phyloP scores from a whole-genome alignment of 148 eudicot species.

The Limonium bicolor region DNA sequence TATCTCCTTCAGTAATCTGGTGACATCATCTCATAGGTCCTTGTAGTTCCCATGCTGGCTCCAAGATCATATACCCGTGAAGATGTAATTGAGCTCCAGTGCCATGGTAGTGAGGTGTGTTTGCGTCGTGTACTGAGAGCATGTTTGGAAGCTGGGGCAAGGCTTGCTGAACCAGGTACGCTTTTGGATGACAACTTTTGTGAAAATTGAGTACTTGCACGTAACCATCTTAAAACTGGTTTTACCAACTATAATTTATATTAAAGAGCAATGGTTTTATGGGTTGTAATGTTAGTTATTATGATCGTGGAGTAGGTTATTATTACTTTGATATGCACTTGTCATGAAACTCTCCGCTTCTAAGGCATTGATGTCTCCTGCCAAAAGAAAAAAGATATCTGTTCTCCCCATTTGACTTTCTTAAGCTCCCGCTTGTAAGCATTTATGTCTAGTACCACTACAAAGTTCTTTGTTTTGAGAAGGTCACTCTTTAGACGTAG shows the following conservation, averaged over 20 bases:
- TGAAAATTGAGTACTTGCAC: background rate
- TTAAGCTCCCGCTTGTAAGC: background rate
- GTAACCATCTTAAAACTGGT: too few species aligned
- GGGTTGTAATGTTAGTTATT: background rate
- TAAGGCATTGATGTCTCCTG: too few species aligned
- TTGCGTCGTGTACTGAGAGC: conserved; percentile 76
- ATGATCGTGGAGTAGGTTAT: background rate
- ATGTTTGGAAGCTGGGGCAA: conserved; percentile 92
- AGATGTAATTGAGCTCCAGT: conserved; percentile 95
- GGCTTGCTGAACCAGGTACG: conserved; percentile 90
- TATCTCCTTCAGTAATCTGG: too few species aligned
- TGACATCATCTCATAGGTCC: conserved; percentile 52
- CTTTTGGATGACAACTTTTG: background rate
- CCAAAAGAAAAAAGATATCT: too few species aligned
- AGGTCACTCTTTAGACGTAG: too few species aligned
- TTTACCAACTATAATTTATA: too few species aligned
- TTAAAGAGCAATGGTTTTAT: background rate
- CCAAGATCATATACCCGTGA: conserved; percentile 97
- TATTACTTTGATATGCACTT: background rate
- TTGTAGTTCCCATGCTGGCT: conserved; percentile 85
- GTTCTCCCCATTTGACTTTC: background rate
- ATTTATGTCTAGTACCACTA: background rate
- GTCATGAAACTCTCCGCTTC: too few species aligned
- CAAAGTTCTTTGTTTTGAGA: too few species aligned
- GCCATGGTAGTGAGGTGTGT: conserved; percentile 97